These are phyloP conservation scores for Mucor velutinosus DNA, from an alignment of 371 early-diverging fungal genomes.

Conservation along the genomic window DNA sequence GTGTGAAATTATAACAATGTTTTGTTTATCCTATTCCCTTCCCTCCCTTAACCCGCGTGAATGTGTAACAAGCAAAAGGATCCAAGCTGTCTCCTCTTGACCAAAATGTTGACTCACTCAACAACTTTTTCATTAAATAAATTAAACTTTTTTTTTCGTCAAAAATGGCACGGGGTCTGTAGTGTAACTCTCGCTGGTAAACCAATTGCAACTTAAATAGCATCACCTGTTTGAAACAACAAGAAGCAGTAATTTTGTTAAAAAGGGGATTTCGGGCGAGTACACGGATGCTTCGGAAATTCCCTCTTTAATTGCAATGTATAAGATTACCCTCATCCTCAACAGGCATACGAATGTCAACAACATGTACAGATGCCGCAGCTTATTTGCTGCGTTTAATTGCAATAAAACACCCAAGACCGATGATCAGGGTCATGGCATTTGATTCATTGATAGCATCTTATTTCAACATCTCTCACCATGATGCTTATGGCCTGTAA, in stretches of 20 bases:
- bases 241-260: background rate
- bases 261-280: background rate
- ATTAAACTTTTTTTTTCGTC: background rate
- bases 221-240: background rate
- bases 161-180: background rate
- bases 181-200: background rate
- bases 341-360: no score
- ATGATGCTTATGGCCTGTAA: background rate
- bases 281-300: background rate
- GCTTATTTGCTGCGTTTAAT: background rate
- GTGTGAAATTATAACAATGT: background rate
- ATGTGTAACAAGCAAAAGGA: background rate
- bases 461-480: background rate
- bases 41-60: background rate
- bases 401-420: background rate
- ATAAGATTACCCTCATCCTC: background rate
- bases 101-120: background rate
- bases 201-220: background rate
- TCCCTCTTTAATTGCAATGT: background rate
- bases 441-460: no score
- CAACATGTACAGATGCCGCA: background rate
- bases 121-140: background rate
- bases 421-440: background rate
- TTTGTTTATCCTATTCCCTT: background rate
- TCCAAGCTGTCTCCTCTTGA: background rate